These are phyloP conservation scores for Yarrowia sp. DNA, from an alignment of 805 yeast species.

Conservation along the genomic window DNA sequence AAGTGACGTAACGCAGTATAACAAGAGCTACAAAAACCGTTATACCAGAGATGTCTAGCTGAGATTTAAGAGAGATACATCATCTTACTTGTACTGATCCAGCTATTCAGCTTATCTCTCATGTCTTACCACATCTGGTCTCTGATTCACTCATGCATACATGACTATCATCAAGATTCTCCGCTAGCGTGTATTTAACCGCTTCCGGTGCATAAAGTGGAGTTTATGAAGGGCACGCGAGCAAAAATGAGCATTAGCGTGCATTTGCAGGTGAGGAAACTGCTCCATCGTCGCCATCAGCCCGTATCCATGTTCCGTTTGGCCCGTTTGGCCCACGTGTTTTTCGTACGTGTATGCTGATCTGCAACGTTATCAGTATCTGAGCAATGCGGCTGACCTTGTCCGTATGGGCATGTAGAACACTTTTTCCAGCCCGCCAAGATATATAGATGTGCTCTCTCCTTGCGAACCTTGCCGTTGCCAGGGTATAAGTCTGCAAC, in stretches of 20 bases:
- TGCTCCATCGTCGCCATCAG: neutral
- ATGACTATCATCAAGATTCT: neutral
- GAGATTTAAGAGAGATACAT: too few relatives aligned
- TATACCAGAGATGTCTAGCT: too few relatives aligned
- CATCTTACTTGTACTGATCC: too few relatives aligned
- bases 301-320: too few relatives aligned
- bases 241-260: neutral
- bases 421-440: neutral
- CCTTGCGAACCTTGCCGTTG: neutral
- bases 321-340: neutral
- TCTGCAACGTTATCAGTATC: slow-evolving; percentile 12
- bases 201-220: neutral
- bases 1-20: neutral
- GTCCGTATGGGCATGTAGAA: neutral
- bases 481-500: too few relatives aligned
- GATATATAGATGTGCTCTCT: neutral
- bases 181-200: slow-evolving; percentile 3
- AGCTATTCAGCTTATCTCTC: too few relatives aligned
- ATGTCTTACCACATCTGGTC: too few relatives aligned
- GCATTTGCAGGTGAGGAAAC: neutral
- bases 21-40: too few relatives aligned
- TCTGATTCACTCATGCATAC: neutral
- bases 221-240: slow-evolving; percentile 11
- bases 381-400: slow-evolving; percentile 18
- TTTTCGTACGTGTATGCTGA: neutral